Percentiles rank a stretch among this genome's conserved stretches.
Conservation (phyloP, 2,329 filamentous ascomycete genomes). For the Beauveria pseudobassiana region DNA sequence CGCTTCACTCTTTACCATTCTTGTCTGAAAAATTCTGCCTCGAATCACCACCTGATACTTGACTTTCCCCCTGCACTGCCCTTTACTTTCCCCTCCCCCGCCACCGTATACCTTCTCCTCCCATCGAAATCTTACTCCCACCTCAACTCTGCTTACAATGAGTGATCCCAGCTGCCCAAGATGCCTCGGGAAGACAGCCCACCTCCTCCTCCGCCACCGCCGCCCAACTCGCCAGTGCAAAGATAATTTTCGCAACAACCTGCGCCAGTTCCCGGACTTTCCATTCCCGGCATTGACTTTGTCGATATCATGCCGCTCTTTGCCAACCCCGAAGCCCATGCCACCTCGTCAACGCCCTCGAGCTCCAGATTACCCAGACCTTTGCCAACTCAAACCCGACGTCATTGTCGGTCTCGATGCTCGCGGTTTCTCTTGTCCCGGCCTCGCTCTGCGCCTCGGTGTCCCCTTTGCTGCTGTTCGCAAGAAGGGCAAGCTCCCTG, state of each 20-base stretch:
- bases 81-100: not conserved
- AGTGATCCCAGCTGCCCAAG: slow-evolving; percentile 31
- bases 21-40: not conserved
- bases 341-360: slow-evolving; percentile 75
- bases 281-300: slow-evolving; percentile 85
- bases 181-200: slow-evolving; percentile 59
- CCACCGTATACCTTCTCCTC: not conserved
- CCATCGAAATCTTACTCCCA: not conserved
- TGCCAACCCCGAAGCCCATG: slow-evolving; percentile 66
- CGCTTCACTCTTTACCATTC: not conserved
- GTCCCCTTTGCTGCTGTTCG: slow-evolving; percentile 87
- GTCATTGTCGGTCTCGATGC: slow-evolving; percentile 91
- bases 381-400: slow-evolving; percentile 63
- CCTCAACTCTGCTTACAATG: slow-evolving; percentile 16
- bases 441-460: slow-evolving; percentile 73
- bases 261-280: slow-evolving; percentile 88
- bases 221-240: slow-evolving; percentile 60
- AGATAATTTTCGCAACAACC: slow-evolving; percentile 60
- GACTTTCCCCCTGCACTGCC: not conserved
- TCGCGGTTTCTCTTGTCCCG: slow-evolving; percentile 92
- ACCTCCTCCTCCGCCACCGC: slow-evolving; percentile 52
- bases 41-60: not conserved
- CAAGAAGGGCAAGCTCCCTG: slow-evolving; percentile 93
- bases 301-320: slow-evolving; percentile 98
- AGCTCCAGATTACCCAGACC: slow-evolving; percentile 66